Percentiles rank a stretch among this genome's conserved stretches.
These are phyloP conservation scores for Postia placenta DNA, from an alignment of 768 basidiomycete genomes.

Conservation along the genomic window DNA sequence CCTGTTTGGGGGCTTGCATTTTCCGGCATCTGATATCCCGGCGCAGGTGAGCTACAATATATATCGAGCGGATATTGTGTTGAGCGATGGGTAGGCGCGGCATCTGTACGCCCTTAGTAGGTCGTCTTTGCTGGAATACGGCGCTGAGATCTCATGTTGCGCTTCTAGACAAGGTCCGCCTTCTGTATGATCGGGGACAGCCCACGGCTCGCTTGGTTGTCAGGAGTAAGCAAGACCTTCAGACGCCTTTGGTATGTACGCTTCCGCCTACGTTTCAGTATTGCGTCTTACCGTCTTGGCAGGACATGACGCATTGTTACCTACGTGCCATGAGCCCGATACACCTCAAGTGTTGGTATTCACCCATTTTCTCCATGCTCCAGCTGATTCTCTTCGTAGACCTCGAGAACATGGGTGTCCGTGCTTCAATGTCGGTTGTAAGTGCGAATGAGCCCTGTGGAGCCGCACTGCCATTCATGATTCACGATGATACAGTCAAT, in stretches of 20 bases:
- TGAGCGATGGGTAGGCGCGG: slow-evolving; percentile 39
- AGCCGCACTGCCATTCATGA: not conserved
- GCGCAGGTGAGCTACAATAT: slow-evolving; percentile 41
- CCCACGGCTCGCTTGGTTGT: slow-evolving; percentile 70
- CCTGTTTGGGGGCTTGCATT: slow-evolving; percentile 66
- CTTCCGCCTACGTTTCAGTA: not conserved
- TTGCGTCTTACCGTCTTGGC: not conserved
- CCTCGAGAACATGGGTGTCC: slow-evolving; percentile 75
- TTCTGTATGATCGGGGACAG: slow-evolving; percentile 70
- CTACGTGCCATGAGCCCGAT: slow-evolving; percentile 87
- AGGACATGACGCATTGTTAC: slow-evolving; percentile 83
- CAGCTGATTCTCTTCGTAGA: slow-evolving; percentile 32
- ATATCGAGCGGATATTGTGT: not conserved
- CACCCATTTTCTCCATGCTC: slow-evolving; percentile 3
- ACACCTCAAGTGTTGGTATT: slow-evolving; percentile 61
- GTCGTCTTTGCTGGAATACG: slow-evolving; percentile 12
- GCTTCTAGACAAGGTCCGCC: slow-evolving; percentile 60
- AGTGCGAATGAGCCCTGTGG: slow-evolving; percentile 18
- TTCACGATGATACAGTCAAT: slow-evolving; percentile 50
- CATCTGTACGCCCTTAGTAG: slow-evolving; percentile 62
- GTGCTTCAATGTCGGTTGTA: slow-evolving; percentile 83
- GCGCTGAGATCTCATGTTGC: not conserved
- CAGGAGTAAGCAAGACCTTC: slow-evolving; percentile 54
- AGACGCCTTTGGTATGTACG: slow-evolving; percentile 49
- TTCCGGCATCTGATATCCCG: slow-evolving; percentile 65